A percentile compares a stretch with the other conserved stretches of the same genome.
Evolutionary conservation across 129 eudicot genomes (phyloP).

Genomic region (Pulicaria dysenterica): DNA sequence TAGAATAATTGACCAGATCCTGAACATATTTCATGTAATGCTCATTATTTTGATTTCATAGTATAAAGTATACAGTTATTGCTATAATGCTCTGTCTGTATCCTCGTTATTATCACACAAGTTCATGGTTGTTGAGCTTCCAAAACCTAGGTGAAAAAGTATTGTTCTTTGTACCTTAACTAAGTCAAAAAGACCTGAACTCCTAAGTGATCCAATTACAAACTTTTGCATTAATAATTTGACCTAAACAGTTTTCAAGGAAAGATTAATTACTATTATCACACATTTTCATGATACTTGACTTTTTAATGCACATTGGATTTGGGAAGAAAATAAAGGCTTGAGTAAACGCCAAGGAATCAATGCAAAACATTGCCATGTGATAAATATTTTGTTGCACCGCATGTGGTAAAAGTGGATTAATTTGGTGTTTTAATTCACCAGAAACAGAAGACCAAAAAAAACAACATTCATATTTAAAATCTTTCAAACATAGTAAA

Average conservation of each 20-base stretch:
- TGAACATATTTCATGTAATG: constrained; percentile 5
- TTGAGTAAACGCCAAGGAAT: neutral
- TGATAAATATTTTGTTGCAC: neutral
- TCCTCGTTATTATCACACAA: neutral
- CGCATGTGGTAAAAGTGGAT: neutral
- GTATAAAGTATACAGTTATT: neutral
- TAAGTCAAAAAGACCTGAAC: neutral
- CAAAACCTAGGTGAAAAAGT: neutral
- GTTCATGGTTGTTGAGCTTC: neutral
- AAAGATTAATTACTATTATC: neutral
- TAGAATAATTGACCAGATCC: neutral
- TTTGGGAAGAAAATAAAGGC: neutral
- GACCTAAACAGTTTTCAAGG: neutral
- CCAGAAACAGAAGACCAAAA: constrained; percentile 20
- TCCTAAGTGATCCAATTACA: neutral
- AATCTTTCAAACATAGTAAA: constrained; percentile 15
- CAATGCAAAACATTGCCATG: neutral
- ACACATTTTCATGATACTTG: neutral
- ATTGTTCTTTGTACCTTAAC: constrained; percentile 18
- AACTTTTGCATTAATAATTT: constrained; percentile 1
- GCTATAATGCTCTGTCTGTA: neutral
- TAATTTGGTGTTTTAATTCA: neutral
- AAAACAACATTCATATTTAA: constrained; percentile 24
- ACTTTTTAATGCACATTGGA: neutral
- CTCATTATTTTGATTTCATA: neutral